Conservation (phyloP, 345 rosid species). For the Eucalyptus cladocalyx region DNA sequence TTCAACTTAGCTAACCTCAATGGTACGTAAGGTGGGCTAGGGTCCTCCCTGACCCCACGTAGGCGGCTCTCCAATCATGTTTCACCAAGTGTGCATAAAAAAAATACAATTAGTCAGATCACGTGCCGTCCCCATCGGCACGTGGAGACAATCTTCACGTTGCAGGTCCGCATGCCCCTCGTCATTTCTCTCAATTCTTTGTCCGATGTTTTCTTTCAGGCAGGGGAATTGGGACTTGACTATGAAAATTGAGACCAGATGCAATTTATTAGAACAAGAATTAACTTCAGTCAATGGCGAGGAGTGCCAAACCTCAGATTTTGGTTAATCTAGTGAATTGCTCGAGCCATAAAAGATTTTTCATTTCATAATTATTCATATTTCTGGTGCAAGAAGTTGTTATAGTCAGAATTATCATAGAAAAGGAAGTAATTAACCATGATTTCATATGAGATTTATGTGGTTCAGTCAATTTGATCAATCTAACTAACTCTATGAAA, state of each 20-base stretch:
- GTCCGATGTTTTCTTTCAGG: background rate
- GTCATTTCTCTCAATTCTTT: background rate
- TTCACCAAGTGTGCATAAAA: background rate
- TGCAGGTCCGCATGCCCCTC: background rate
- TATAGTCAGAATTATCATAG: too few species aligned
- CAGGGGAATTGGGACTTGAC: background rate
- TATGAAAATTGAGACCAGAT: background rate
- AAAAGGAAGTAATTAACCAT: too few species aligned
- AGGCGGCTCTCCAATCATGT: background rate
- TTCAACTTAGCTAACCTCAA: too few species aligned
- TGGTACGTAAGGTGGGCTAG: background rate
- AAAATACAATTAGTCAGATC: background rate
- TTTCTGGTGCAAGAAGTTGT: too few species aligned
- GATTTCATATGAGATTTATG: too few species aligned
- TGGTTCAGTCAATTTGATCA: too few species aligned
- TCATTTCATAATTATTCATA: fast-evolving
- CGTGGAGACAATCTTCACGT: background rate
- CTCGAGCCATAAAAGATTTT: too few species aligned
- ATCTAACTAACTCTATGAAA: too few species aligned
- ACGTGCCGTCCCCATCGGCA: background rate
- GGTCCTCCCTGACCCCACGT: background rate
- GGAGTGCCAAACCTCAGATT: too few species aligned
- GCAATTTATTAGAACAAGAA: too few species aligned
- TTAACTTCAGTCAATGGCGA: too few species aligned
- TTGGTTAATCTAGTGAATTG: too few species aligned